phyloP scores from a whole-genome alignment of 1,139 yeast genomes.

The Scheffersomyces lignicola region DNA sequence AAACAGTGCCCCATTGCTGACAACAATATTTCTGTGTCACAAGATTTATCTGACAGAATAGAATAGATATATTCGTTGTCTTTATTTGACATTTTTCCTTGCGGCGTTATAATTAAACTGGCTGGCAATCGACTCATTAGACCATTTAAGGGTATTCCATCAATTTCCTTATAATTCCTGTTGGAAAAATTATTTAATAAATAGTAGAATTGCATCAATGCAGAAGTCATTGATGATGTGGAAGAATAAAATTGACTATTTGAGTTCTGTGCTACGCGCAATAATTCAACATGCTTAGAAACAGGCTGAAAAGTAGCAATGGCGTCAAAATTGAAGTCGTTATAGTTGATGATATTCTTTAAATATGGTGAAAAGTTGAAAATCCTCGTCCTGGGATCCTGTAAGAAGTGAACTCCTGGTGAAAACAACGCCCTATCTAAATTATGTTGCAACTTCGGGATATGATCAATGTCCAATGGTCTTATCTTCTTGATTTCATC shows the following conservation, averaged over 20 bases:
- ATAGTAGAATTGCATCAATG: constrained; percentile 73
- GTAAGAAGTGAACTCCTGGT: constrained; percentile 80
- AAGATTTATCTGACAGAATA: constrained; percentile 68
- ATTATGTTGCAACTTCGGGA: constrained; percentile 56
- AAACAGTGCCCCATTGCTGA: constrained; percentile 76
- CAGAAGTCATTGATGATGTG: constrained; percentile 83
- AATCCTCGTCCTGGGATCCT: constrained; percentile 73
- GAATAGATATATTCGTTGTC: constrained; percentile 47
- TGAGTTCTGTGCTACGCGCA: constrained; percentile 47
- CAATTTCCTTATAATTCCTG: constrained; percentile 23
- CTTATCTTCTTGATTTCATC: constrained; percentile 21
- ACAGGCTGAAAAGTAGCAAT: constrained; percentile 65
- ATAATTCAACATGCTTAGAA: constrained; percentile 57
- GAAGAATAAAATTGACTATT: constrained; percentile 63
- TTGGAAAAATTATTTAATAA: constrained; percentile 55
- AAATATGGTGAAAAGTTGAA: constrained; percentile 69
- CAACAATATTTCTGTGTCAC: constrained; percentile 70
- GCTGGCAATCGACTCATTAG: constrained; percentile 35
- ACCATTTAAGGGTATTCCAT: constrained; percentile 37
- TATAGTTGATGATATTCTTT: constrained; percentile 60
- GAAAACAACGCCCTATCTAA: constrained; percentile 71
- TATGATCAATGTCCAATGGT: constrained; percentile 22
- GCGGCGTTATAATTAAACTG: constrained; percentile 40
- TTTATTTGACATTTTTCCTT: constrained; percentile 23
- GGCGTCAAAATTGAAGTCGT: constrained; percentile 65